These are phyloP conservation scores for Ophiocordyceps camponoti-floridani DNA, from an alignment of 2,329 filamentous ascomycete genomes.

Conservation along the genomic window DNA sequence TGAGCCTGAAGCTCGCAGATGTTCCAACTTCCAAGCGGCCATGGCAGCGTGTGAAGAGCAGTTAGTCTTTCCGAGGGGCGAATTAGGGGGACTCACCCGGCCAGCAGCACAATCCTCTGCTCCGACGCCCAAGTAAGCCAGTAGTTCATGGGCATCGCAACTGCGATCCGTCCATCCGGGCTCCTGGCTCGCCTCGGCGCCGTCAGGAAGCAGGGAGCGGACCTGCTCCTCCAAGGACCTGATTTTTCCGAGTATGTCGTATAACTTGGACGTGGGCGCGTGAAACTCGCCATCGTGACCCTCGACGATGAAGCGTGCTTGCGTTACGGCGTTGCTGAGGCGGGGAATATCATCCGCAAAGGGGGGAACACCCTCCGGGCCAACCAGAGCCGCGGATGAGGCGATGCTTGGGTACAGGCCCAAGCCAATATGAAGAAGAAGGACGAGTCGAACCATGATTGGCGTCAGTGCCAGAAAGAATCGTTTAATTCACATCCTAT, in stretches of 20 bases:
- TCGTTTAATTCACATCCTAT: neutral
- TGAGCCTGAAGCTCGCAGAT: neutral
- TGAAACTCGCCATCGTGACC: constrained; percentile 8
- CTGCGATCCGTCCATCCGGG: neutral
- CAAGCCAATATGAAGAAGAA: constrained; percentile 4
- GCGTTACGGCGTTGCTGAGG: constrained; percentile 5
- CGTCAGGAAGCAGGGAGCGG: constrained; percentile 7
- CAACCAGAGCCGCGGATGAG: neutral
- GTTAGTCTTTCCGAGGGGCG: neutral
- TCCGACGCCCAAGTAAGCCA: neutral
- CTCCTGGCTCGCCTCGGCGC: neutral
- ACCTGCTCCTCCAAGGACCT: constrained; percentile 11
- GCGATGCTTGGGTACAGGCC: constrained; percentile 1
- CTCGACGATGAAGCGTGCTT: constrained; percentile 9
- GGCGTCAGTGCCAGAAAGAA: neutral
- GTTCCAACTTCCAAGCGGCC: neutral
- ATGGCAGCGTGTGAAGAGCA: neutral
- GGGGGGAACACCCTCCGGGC: constrained; percentile 1
- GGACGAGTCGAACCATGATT: constrained; percentile 6
- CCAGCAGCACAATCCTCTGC: neutral
- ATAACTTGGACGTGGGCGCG: constrained; percentile 8
- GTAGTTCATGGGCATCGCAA: neutral
- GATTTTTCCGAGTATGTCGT: constrained; percentile 12
- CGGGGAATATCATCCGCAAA: constrained; percentile 3
- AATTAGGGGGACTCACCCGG: neutral